Base-by-base conservation (phyloP, 176 grass and related monocot species). In the Carex littledalei region DNA sequence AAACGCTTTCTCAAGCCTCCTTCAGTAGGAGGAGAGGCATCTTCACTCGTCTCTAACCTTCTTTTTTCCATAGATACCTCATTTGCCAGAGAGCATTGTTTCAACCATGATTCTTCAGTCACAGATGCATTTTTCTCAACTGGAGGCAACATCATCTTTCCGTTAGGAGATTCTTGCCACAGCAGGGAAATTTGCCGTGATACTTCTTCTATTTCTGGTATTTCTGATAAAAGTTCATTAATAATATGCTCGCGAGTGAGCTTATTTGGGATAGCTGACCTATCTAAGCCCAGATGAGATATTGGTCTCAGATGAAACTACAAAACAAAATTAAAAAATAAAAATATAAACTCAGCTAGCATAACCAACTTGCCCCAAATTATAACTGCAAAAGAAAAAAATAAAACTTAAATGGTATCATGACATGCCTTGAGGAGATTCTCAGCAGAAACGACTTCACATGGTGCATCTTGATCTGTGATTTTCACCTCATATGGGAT, bases 241-340 rank as follows among this genome's bases (percentile, higher is more conserved):
- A 95, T 87, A 81, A 98, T 90, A 59, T 98, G 89, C 55, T 90
- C 67, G 57, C 90, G 88, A 53, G 60, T 90, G 41, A 80, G 80
- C 53, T 86, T 63, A 66, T 66, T 88, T 86, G 95, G 93, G 76
- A 95, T 92, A 81, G 88, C 84, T 67, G 89, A 85, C 89, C 87
- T 93, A 88, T 98, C 95, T 84, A 98, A 87, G 3, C 95, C 95
- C 43, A 98, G 76, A 71, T 90, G 93, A 63, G 95, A 91, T 90
- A 93, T 89, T 50, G 95, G 93, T 82, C 93, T 88, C 71, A 98
- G 83, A 70, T 91, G 91, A 86, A 98, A 98, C 95, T 98, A 88
- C 83, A 81, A 57, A 63, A 79, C 72, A 88, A 58, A 89, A 26
- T 82, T 45, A 82, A 39, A 20, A 83, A 82, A 55, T 50, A 87